phyloP scores from a whole-genome alignment of 768 basidiomycete species.

The Mycena alexandri region DNA sequence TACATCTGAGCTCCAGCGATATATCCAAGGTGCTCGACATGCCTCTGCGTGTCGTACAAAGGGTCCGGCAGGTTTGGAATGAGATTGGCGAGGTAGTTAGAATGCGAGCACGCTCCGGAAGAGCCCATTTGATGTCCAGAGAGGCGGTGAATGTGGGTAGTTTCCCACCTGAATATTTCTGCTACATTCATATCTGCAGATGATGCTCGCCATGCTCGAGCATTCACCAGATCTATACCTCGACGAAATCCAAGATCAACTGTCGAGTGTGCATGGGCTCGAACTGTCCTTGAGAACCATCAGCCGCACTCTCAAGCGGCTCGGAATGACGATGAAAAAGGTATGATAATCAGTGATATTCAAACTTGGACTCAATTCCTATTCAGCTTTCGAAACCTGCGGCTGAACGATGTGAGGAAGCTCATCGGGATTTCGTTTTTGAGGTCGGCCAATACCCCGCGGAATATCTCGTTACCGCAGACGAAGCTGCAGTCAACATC shows the following conservation, averaged over 20 bases:
- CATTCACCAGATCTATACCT: slow-evolving; percentile 40
- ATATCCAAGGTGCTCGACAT: slow-evolving; percentile 40
- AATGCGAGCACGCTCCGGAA: slow-evolving; percentile 27
- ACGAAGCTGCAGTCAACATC: too few relatives aligned
- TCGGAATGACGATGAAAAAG: slow-evolving; percentile 33
- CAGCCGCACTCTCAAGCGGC: slow-evolving; percentile 32
- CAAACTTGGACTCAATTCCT: not conserved
- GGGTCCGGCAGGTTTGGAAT: slow-evolving; percentile 35
- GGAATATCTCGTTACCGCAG: too few relatives aligned
- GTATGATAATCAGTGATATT: not conserved
- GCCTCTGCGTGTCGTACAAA: slow-evolving; percentile 41
- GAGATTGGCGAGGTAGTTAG: slow-evolving; percentile 36
- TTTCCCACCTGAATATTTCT: not conserved
- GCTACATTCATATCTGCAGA: slow-evolving; percentile 19
- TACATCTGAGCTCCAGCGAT: slow-evolving; percentile 27
- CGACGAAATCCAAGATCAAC: too few relatives aligned
- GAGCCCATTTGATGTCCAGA: slow-evolving; percentile 29
- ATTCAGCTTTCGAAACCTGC: slow-evolving; percentile 33
- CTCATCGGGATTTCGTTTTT: too few relatives aligned
- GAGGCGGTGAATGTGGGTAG: slow-evolving; percentile 29
- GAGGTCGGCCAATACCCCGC: too few relatives aligned
- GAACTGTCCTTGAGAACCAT: slow-evolving; percentile 33
- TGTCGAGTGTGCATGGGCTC: slow-evolving; percentile 28
- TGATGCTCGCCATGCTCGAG: slow-evolving; percentile 39
- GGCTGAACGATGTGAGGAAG: too few relatives aligned